Evolutionary conservation across 495 filamentous ascomycete genomes (phyloP).

Genomic region (Tuber microsphaerosporum): DNA sequence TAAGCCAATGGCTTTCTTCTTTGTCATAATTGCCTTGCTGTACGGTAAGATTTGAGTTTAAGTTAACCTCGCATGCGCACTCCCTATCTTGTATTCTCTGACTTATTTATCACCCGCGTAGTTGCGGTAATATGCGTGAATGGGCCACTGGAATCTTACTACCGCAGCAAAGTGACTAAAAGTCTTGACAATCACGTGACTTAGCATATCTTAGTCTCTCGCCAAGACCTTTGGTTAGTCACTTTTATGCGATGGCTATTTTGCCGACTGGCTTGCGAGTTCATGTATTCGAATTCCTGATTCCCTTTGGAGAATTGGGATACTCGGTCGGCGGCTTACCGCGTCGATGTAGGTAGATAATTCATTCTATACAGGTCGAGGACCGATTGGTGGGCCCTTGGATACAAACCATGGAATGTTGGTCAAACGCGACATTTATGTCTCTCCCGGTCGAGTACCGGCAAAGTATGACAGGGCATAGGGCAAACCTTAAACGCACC

Average conservation of each 20-base stretch:
- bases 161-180: no score
- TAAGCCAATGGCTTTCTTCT: neutral
- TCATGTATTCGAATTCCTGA: constrained; percentile 5
- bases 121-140: no score
- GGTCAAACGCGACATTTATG: no score
- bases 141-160: no score
- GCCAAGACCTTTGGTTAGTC: no score
- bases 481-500: constrained; percentile 2
- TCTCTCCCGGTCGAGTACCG: no score
- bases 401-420: neutral
- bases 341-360: neutral
- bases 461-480: neutral
- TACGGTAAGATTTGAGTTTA: neutral
- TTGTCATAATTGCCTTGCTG: neutral
- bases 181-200: no score
- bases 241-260: neutral
- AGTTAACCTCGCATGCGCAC: neutral
- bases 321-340: neutral
- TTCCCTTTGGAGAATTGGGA: neutral
- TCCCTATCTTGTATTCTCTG: no score
- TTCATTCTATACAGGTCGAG: neutral
- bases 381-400: neutral
- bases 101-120: no score
- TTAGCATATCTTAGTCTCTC: no score
- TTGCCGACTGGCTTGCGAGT: neutral